Evolutionary conservation across 257 asterid genomes (phyloP).

Genomic region (Haberlea rhodopensis): DNA sequence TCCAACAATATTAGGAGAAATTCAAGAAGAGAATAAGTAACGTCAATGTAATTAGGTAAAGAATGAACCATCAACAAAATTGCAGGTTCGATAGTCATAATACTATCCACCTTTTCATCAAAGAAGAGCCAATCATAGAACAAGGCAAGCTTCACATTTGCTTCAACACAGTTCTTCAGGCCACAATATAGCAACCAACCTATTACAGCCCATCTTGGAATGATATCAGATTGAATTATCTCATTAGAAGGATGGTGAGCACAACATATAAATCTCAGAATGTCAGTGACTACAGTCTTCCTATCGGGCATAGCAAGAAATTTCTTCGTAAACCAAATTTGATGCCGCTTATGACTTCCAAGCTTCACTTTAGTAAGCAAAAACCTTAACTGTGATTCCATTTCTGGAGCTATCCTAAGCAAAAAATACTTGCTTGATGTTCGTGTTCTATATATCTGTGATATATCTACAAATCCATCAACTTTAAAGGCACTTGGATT

Average conservation of each 20-base stretch:
- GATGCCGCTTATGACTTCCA: constrained; percentile 67
- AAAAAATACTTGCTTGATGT: constrained; percentile 62
- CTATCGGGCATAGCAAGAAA: constrained; percentile 50
- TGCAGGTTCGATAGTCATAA: constrained; percentile 77
- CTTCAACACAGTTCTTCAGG: constrained; percentile 48
- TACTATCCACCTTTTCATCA: constrained; percentile 56
- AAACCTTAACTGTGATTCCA: constrained; percentile 76
- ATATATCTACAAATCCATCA: constrained; percentile 47
- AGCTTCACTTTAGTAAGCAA: constrained; percentile 63
- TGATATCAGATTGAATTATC: constrained; percentile 47
- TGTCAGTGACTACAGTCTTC: constrained; percentile 46
- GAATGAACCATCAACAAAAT: constrained; percentile 68
- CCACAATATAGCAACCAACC: constrained; percentile 68
- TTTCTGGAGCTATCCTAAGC: constrained; percentile 75
- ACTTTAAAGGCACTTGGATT: constrained; percentile 43
- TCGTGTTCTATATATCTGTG: constrained; percentile 43
- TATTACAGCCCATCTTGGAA: constrained; percentile 77
- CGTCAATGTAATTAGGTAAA: constrained; percentile 56
- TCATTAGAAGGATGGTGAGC: constrained; percentile 70
- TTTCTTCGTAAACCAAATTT: constrained; percentile 70
- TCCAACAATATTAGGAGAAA: constrained; percentile 60
- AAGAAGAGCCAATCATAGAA: constrained; percentile 80
- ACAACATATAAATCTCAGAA: constrained; percentile 78
- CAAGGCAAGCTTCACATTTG: constrained; percentile 70
- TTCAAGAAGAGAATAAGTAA: constrained; percentile 67